A percentile compares a stretch with the other conserved stretches of the same genome.
phyloP scores from a whole-genome alignment of 2,329 filamentous ascomycete genomes.

The Colletotrichum aenigma region DNA sequence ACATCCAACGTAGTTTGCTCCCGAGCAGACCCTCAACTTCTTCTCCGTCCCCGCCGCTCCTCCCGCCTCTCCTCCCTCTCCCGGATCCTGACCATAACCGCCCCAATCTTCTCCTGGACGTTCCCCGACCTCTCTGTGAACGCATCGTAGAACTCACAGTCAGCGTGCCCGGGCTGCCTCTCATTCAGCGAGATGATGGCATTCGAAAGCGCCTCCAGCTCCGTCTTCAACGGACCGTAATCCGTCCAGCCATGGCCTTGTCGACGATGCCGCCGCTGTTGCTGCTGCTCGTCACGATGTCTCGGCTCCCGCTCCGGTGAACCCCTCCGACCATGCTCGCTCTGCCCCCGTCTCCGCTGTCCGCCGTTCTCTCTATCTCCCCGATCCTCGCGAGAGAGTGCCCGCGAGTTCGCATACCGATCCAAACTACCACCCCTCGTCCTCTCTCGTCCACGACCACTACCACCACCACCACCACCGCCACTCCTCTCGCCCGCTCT shows the following conservation, averaged over 20 bases:
- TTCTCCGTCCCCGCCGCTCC: background rate
- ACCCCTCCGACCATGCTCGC: background rate
- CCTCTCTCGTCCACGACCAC: background rate
- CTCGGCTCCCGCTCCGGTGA: background rate
- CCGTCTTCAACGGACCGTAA: conserved; percentile 1
- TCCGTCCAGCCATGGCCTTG: background rate
- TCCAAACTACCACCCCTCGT: background rate
- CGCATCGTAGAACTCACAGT: conserved; percentile 20
- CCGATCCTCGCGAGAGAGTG: background rate
- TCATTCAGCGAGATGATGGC: conserved; percentile 16
- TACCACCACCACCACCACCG: background rate
- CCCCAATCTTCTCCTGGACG: conserved; percentile 13
- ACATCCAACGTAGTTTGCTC: background rate
- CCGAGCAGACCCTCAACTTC: background rate
- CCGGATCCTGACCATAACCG: conserved; percentile 12
- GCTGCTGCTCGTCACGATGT: background rate
- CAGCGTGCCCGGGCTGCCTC: conserved; percentile 8
- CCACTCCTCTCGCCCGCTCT: background rate
- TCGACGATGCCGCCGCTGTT: background rate
- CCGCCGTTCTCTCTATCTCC: background rate
- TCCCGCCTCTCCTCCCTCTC: conserved; percentile 16
- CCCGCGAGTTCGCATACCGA: background rate
- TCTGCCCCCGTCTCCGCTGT: background rate
- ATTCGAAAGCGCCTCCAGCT: conserved; percentile 16
- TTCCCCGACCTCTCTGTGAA: conserved; percentile 17